phyloP scores from a whole-genome alignment of 495 filamentous ascomycete species.

The Cercophora samala region DNA sequence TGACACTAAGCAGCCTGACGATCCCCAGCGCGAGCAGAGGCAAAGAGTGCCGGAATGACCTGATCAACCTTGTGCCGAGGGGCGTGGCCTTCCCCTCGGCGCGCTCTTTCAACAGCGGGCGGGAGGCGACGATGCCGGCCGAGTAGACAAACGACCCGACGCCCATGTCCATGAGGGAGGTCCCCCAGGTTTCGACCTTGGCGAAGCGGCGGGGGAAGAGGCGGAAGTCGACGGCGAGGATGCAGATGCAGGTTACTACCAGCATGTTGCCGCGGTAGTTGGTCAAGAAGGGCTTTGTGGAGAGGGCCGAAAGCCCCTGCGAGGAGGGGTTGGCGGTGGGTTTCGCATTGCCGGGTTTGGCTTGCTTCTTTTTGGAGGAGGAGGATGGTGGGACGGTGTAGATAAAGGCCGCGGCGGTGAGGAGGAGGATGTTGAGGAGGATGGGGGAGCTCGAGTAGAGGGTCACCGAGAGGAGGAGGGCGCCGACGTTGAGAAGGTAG shows the following conservation, averaged over 20 bases:
- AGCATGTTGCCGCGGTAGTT: slow-evolving; percentile 89
- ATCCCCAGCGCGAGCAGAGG: slow-evolving; percentile 80
- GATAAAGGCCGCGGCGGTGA: slow-evolving; percentile 64
- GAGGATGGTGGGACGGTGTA: slow-evolving; percentile 55
- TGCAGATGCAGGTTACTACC: slow-evolving; percentile 85
- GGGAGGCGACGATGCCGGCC: slow-evolving; percentile 84
- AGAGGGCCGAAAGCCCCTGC: slow-evolving; percentile 50
- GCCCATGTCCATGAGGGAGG: slow-evolving; percentile 95
- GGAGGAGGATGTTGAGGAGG: slow-evolving; percentile 70
- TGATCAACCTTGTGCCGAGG: slow-evolving; percentile 53
- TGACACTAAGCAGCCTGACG: slow-evolving; percentile 80
- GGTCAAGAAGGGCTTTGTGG: slow-evolving; percentile 86
- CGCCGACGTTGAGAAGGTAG: slow-evolving; percentile 80
- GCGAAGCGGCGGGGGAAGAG: slow-evolving; percentile 92
- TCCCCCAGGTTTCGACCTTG: slow-evolving; percentile 98
- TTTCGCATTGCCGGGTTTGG: slow-evolving; percentile 6
- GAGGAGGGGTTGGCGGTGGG: slow-evolving; percentile 24
- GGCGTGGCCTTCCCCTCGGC: slow-evolving; percentile 46
- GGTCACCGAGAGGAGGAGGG: slow-evolving; percentile 78
- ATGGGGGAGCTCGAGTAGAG: slow-evolving; percentile 74
- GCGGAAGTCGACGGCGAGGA: slow-evolving; percentile 94
- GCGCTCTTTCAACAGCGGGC: slow-evolving; percentile 74
- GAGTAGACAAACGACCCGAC: slow-evolving; percentile 98
- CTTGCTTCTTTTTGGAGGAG: slow-evolving; percentile 34
- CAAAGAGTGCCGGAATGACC: slow-evolving; percentile 71